These are phyloP conservation scores for Parachlorella kessleri DNA, from an alignment of 139 green algal genomes.

Conservation along the genomic window DNA sequence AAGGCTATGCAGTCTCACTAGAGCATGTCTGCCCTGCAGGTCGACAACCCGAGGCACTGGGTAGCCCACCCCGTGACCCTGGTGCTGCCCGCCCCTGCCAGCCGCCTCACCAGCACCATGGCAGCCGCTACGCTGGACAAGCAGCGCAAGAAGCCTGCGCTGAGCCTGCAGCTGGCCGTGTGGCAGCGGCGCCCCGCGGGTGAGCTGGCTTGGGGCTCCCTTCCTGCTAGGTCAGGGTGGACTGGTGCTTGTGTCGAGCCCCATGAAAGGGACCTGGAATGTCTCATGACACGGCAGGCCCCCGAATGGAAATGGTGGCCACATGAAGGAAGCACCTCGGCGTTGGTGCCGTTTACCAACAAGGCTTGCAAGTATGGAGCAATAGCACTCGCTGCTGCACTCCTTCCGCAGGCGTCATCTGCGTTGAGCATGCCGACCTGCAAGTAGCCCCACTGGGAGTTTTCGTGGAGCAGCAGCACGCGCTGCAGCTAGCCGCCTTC, in stretches of 20 bases:
- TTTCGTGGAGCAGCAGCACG: conserved; percentile 67
- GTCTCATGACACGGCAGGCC: too few relatives aligned
- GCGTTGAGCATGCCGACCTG: conserved; percentile 65
- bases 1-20: too few relatives aligned
- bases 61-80: conserved; percentile 59
- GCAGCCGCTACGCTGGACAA: conserved; percentile 1
- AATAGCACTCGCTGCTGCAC: too few relatives aligned
- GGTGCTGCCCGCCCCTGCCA: conserved; percentile 17
- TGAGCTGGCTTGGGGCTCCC: too few relatives aligned
- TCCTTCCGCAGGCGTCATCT: conserved; percentile 62
- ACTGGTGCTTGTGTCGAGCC: too few relatives aligned
- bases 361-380: too few relatives aligned
- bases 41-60: conserved; percentile 71
- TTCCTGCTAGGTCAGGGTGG: too few relatives aligned
- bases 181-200: conserved; percentile 62
- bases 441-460: conserved; percentile 53
- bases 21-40: too few relatives aligned
- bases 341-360: too few relatives aligned
- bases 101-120: conserved; percentile 13
- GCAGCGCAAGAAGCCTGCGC: conserved; percentile 2
- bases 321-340: too few relatives aligned
- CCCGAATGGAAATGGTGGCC: too few relatives aligned
- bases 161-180: conserved; percentile 42
- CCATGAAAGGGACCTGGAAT: too few relatives aligned
- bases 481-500: conserved; percentile 46